Conservation (phyloP, 495 filamentous ascomycete species). For the Sphaerosporella brunnea region DNA sequence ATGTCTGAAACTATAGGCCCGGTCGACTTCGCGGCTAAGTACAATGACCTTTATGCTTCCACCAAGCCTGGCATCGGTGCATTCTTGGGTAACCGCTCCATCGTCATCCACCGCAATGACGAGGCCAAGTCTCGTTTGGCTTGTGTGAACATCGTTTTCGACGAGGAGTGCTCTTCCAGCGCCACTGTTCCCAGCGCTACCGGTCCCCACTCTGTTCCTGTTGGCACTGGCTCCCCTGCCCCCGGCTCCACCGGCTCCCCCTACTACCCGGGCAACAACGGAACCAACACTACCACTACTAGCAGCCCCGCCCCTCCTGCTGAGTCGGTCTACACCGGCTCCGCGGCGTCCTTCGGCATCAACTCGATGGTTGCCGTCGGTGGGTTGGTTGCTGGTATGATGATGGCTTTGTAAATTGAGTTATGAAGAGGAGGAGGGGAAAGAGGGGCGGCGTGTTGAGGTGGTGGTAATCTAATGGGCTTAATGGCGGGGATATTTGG, state of each 20-base stretch:
- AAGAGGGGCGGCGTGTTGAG: too few species aligned
- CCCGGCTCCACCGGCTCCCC: background rate
- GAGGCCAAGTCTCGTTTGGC: slow-evolving; percentile 41
- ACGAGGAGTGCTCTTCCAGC: too few species aligned
- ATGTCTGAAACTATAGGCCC: too few species aligned
- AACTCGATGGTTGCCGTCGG: slow-evolving; percentile 15
- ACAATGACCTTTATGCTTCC: slow-evolving; percentile 51
- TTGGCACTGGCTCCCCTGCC: background rate
- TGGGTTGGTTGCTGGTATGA: slow-evolving; percentile 11
- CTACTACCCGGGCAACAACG: slow-evolving; percentile 1
- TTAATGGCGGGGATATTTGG: too few species aligned
- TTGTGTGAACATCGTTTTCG: slow-evolving; percentile 49
- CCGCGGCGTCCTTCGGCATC: slow-evolving; percentile 14
- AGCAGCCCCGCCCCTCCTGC: background rate
- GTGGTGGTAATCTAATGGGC: too few species aligned
- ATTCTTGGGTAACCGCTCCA: slow-evolving; percentile 62
- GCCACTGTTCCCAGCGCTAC: too few species aligned
- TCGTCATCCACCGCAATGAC: slow-evolving; percentile 49
- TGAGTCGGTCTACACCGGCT: background rate
- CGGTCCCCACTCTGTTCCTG: background rate
- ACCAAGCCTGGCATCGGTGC: slow-evolving; percentile 37
- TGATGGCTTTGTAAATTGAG: slow-evolving; percentile 13
- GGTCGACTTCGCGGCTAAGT: slow-evolving; percentile 32
- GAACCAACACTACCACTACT: background rate
- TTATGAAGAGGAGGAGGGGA: background rate